phyloP scores from a whole-genome alignment of 179 eudicot genomes.

The Beta corolliflora region DNA sequence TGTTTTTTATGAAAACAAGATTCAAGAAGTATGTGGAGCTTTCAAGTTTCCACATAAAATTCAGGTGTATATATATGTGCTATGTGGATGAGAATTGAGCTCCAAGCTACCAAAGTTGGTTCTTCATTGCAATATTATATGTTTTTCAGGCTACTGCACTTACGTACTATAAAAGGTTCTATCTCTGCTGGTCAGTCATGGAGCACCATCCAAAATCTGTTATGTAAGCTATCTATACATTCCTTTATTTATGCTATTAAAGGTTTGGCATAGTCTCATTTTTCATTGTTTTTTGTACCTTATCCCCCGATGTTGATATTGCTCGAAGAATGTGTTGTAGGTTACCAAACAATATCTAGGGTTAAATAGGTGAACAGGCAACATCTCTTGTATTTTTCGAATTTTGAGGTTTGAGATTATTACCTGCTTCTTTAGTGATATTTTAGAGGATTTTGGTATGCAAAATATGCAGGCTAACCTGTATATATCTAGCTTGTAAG shows the following conservation, averaged over 20 bases:
- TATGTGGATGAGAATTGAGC: background rate
- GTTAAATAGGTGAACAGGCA: background rate
- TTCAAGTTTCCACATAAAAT: conserved; percentile 87
- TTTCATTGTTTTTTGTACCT: background rate
- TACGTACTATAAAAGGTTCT: conserved; percentile 90
- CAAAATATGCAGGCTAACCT: conserved; percentile 73
- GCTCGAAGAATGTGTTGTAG: conserved; percentile 8
- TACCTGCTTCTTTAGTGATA: background rate
- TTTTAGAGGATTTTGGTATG: background rate
- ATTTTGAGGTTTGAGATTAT: background rate
- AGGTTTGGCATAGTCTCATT: background rate
- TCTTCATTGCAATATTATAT: conserved; percentile 5
- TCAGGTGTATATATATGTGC: conserved; percentile 56
- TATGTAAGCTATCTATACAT: conserved; percentile 55
- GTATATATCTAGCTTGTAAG: conserved; percentile 96
- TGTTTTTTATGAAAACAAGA: conserved; percentile 82
- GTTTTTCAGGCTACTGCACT: conserved; percentile 86
- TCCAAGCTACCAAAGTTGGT: background rate
- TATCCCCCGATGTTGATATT: background rate
- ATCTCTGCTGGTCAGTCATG: conserved; percentile 97
- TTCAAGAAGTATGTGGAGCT: conserved; percentile 92
- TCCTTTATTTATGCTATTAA: background rate
- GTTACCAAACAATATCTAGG: background rate
- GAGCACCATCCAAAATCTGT: conserved; percentile 93
- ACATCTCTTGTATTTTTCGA: background rate